Evolutionary conservation across 2,329 filamentous ascomycete species (phyloP).

Genomic region (Zopfia rhizophila): DNA sequence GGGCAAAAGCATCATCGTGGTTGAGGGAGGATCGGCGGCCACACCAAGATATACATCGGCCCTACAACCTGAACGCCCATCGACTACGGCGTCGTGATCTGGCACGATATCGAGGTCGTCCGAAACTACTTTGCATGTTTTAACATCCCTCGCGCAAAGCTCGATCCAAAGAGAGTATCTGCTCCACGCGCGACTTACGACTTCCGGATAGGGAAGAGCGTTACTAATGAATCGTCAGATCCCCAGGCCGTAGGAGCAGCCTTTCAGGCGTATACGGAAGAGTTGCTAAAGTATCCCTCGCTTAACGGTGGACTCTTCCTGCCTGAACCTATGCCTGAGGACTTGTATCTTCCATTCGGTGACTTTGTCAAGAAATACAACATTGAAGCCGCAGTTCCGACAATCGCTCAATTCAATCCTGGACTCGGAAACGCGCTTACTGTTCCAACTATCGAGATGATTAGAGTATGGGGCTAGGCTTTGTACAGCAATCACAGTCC

Average conservation of each 20-base stretch:
- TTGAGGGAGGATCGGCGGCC: constrained; percentile 60
- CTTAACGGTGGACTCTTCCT: constrained; percentile 56
- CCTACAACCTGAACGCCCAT: constrained; percentile 36
- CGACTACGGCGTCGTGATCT: constrained; percentile 51
- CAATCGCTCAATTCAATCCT: constrained; percentile 55
- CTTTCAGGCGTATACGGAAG: constrained; percentile 32
- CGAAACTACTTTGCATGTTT: constrained; percentile 57
- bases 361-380: constrained; percentile 61
- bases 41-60: constrained; percentile 60
- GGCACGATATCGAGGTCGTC: constrained; percentile 53
- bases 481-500: constrained; percentile 21
- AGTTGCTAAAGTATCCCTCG: constrained; percentile 46
- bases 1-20: constrained; percentile 50
- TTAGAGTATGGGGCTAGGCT: constrained; percentile 46
- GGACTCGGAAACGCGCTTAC: constrained; percentile 58
- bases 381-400: constrained; percentile 55
- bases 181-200: constrained; percentile 28
- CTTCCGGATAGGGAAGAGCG: constrained; percentile 39
- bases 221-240: constrained; percentile 11
- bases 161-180: constrained; percentile 20
- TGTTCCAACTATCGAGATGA: constrained; percentile 58
- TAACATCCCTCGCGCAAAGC: constrained; percentile 45
- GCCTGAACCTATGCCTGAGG: constrained; percentile 56
- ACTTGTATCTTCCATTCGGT: constrained; percentile 60
- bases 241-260: constrained; percentile 16